Percentiles rank a stretch among this genome's conserved stretches.
Conservation (phyloP, 1,284 basidiomycete species). For the Leccinum cinnamomeum region DNA sequence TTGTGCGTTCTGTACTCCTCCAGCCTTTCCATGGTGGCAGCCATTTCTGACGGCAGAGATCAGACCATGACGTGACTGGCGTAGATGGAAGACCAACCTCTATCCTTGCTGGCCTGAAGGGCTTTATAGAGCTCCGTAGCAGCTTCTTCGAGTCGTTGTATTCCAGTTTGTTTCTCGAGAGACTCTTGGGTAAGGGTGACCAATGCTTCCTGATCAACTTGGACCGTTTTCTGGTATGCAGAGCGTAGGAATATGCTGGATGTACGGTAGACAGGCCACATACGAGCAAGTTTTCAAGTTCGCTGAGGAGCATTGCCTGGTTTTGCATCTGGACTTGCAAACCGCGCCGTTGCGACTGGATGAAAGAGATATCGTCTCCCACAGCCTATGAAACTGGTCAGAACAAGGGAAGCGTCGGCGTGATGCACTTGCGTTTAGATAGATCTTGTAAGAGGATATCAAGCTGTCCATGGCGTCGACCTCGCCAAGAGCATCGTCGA, state of each 20-base stretch:
- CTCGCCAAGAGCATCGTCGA: conserved; percentile 85
- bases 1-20: conserved; percentile 89
- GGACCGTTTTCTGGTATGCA: conserved; percentile 80
- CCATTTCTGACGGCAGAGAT: conserved; percentile 64
- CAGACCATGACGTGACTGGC: not conserved
- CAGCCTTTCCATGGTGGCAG: conserved; percentile 89
- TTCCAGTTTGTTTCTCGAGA: conserved; percentile 74
- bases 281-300: conserved; percentile 84
- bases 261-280: conserved; percentile 22
- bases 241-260: conserved; percentile 6
- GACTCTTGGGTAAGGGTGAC: conserved; percentile 83
- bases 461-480: conserved; percentile 85
- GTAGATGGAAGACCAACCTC: conserved; percentile 48
- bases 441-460: conserved; percentile 90
- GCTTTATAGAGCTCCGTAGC: conserved; percentile 94
- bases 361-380: conserved; percentile 91
- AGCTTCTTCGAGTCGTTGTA: conserved; percentile 79
- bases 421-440: conserved; percentile 72
- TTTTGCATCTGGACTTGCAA: conserved; percentile 98
- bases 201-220: conserved; percentile 81
- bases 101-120: conserved; percentile 86
- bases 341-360: conserved; percentile 96
- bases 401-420: not conserved
- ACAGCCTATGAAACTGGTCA: conserved; percentile 63
- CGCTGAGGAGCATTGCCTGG: conserved; percentile 79